phyloP scores from a whole-genome alignment of 345 rosid species.

The Syzygium oleosum region DNA sequence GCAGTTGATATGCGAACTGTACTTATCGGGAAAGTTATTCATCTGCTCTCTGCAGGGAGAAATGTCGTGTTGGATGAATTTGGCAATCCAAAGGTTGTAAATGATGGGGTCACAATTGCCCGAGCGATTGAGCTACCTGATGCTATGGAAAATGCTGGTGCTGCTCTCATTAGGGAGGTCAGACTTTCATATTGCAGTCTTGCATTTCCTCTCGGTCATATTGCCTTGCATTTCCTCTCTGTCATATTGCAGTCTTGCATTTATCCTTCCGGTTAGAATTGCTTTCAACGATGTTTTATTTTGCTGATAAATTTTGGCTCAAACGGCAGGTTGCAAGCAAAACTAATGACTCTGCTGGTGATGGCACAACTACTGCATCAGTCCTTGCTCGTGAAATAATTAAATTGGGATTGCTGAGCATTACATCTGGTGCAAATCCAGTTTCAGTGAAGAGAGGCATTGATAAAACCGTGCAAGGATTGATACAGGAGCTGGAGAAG shows the following conservation, averaged over 20 bases:
- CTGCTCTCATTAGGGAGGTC: slow-evolving; percentile 97
- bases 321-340: slow-evolving; percentile 80
- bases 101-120: slow-evolving; percentile 96
- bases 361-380: slow-evolving; percentile 97
- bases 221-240: not conserved
- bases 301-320: not conserved
- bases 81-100: slow-evolving; percentile 97
- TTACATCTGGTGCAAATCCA: slow-evolving; percentile 95
- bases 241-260: not conserved
- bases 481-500: slow-evolving; percentile 82
- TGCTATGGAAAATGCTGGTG: slow-evolving; percentile 98
- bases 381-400: slow-evolving; percentile 91
- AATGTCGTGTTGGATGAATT: slow-evolving; percentile 93
- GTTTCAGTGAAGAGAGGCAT: slow-evolving; percentile 87
- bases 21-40: not conserved
- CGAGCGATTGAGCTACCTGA: slow-evolving; percentile 90
- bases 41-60: slow-evolving; percentile 43
- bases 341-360: slow-evolving; percentile 98
- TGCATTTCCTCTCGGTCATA: not conserved
- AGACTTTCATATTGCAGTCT: not conserved
- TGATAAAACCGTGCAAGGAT: slow-evolving; percentile 69
- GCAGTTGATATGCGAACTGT: not conserved
- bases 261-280: not conserved
- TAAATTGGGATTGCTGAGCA: slow-evolving; percentile 75
- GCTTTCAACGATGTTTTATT: not conserved